Conservation (phyloP, 164 flowering plant species). For the Umbilicus rupestris region DNA sequence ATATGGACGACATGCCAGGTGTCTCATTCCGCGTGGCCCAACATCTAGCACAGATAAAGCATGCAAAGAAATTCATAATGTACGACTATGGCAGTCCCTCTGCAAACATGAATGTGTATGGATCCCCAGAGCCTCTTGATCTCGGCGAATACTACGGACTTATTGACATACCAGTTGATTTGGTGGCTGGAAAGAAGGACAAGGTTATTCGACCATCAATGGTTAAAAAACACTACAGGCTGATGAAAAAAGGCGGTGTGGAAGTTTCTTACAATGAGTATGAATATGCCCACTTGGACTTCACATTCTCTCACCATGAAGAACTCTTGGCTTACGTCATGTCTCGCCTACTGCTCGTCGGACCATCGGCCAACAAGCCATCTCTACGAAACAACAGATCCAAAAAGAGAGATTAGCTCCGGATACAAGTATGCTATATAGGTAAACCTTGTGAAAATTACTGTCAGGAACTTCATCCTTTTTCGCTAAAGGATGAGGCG, state of each 20-base stretch:
- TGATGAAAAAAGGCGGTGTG: slow-evolving; percentile 65
- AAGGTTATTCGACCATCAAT: slow-evolving; percentile 72
- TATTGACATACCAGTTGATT: slow-evolving; percentile 83
- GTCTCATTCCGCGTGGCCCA: slow-evolving; percentile 69
- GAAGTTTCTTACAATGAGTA: slow-evolving; percentile 65
- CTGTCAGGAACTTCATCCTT: neutral
- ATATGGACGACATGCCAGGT: slow-evolving; percentile 98
- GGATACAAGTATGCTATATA: no score
- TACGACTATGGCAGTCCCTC: slow-evolving; percentile 68
- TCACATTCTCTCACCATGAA: slow-evolving; percentile 83
- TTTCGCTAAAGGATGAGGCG: neutral
- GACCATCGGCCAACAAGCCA: slow-evolving; percentile 26
- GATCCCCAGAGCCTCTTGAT: slow-evolving; percentile 70
- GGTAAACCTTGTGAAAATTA: neutral
- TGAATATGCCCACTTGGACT: slow-evolving; percentile 92
- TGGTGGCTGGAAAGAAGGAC: slow-evolving; percentile 86
- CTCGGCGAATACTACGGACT: slow-evolving; percentile 61
- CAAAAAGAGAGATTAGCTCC: slow-evolving; percentile 26
- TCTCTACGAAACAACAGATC: slow-evolving; percentile 17
- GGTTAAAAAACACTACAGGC: slow-evolving; percentile 67
- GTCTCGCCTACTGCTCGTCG: slow-evolving; percentile 67
- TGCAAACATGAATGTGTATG: slow-evolving; percentile 63
- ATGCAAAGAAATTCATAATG: slow-evolving; percentile 55
- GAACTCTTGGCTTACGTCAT: slow-evolving; percentile 79
- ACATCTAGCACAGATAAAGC: slow-evolving; percentile 91